Evolutionary conservation across 2,329 filamentous ascomycete species (phyloP), one percentile per base, ranked within the genome.

Genomic region (Talaromyces sp.): DNA sequence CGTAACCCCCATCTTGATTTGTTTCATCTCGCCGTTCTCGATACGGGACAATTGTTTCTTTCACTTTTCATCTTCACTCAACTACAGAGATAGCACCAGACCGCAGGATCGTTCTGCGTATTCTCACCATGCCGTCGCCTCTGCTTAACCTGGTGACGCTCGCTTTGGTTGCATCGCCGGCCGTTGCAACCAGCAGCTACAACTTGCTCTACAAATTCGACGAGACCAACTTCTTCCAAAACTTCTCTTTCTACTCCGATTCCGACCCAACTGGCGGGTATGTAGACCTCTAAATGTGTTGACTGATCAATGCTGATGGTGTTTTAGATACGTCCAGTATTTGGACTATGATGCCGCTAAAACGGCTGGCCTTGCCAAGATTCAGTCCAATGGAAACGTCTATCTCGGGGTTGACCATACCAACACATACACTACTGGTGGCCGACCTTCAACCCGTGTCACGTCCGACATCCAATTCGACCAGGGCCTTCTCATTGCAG

Each of bases 191-290:
- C n/a, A 72, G 68, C 64, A 72, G 68, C 64, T 82, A 82, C 67
- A 69, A 72, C 43, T 72, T 82, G 52, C 69, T 75, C 10, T 74
- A 82, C 64, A 75, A 73, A 60, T 83, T 82, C 73, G 74, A 78
- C 11, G 81, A 80, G 6, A 72, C 78, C 24, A 75, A 76, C 63
- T 85, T 85, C 74, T 82, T 84, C 68, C 73, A 80, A 35, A 75
- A 79, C 63, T 85, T 85, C 70, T 76, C 81, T 58, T 84, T 84
- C 72, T 83, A 79, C 68, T 79, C 76, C 5, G 76, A 76, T 1
- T 60, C 75, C 2, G 83, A 85, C 69, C 82, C 83, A 1, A 82
- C 81, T 3, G 75, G 81, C 57, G 83, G 83, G 24, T 83, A 80
- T 68, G 60, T 50, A 19, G 7, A 50, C 24, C 27, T 9, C 9